Base-by-base conservation (phyloP, 768 basidiomycete species). In the Aureoboletus auriporus region DNA sequence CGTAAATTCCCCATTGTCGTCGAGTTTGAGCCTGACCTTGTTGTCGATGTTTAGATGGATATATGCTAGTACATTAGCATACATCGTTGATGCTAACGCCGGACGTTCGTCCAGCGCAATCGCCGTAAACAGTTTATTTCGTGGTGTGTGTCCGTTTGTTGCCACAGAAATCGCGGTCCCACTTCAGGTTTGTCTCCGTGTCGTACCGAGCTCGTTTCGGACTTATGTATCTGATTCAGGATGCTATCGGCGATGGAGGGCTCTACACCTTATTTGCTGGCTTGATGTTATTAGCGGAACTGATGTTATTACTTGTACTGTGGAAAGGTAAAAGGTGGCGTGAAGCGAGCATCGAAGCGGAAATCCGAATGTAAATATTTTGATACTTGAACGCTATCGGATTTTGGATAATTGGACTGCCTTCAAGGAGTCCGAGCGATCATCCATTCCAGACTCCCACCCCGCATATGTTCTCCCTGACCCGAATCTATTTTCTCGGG, bases 11-110 rank as follows among this genome's bases (percentile, higher is more conserved):
- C 17, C 1, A 20, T n/a, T 31, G 39, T 29, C 8, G 16, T 14
- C 23, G 4, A 3, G 20, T 23, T 4, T 23, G 4, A 23, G 20
- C n/a, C 28, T 57, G 16, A 48, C 14, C 8, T n/a, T 35, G 38
- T n/a, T 0, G 8, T 29, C 8, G 8, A 13, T 33, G n/a, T 5
- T 33, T 12, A 81, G 78, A 61, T 74, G 74, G 66, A 80, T 83
- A 42, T 87, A 88, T 62, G 69, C 83, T 1, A 83, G 80, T 37
- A 84, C 86, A 0, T 70, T 96, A 29, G 85, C 92, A 0, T 94
- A 93, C 61, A 78, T 94, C 30, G 90, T 93, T 3, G 92, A 96
- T 60, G 82, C 90, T 8, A 96, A 94, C 57, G 73, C 75, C 3
- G 93, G 93, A 6, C 78, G 83, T 13, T 89, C 89, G 0, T 85